Evolutionary conservation across 352 stramenopile species (phyloP), one percentile per base, ranked within the genome.

Genomic region (Thraustotheca clavata): DNA sequence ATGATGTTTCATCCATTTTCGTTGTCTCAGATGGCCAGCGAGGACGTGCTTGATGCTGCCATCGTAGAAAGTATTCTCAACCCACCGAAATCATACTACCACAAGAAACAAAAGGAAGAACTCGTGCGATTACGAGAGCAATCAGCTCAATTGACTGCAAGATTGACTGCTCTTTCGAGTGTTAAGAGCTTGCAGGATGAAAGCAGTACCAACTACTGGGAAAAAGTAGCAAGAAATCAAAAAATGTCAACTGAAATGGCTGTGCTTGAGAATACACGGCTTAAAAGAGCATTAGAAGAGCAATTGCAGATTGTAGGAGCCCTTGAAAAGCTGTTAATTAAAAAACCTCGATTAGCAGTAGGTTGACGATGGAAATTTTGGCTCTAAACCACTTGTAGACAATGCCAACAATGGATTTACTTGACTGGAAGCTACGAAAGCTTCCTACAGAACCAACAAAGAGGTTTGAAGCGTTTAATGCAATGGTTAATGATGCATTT

Each of bases 1-100:
- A n/a, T n/a, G n/a, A n/a, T n/a, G n/a, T n/a, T n/a, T n/a, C n/a
- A n/a, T n/a, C n/a, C n/a, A n/a, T n/a, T n/a, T n/a, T n/a, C n/a
- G n/a, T n/a, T n/a, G n/a, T n/a, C n/a, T n/a, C n/a, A n/a, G n/a
- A n/a, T n/a, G n/a, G n/a, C n/a, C n/a, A n/a, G n/a, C 12, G 43
- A 52, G 24, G 43, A 52, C 8, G 43, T 14, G 43, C 7, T 52
- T 9, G 43, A 52, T 31, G 43, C 11, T 9, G 43, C 43, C 9
- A 52, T 52, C 43, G 34, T 52, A 31, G 43, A 52, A 24, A 52
- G 43, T 18, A 9, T 52, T 18, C n/a, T 52, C 24, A 31, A 52
- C 43, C 7, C 43, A 31, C 11, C n/a, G n/a, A 24, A 31, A 2
- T 31, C 43, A 24, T 35, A 52, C 43, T 52, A 52, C 43, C 43